Conservation (phyloP, 1,139 yeast genomes). For the Kodamaea ohmeri region DNA sequence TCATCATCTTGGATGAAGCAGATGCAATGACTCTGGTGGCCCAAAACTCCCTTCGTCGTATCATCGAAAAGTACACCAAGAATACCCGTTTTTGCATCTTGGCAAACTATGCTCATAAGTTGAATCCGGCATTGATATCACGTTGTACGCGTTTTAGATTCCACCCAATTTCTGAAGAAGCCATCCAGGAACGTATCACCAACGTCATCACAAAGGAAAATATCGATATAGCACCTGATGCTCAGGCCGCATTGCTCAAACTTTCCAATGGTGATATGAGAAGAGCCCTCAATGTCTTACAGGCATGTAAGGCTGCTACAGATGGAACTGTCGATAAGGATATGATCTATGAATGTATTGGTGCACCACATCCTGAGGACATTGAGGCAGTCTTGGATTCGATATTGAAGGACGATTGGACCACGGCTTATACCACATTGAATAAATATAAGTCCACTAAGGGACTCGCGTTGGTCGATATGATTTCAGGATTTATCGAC, state of each 20-base stretch:
- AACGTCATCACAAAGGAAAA: constrained; percentile 69
- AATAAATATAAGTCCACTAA: constrained; percentile 60
- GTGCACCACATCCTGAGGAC: constrained; percentile 91
- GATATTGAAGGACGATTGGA: constrained; percentile 85
- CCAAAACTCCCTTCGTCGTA: constrained; percentile 88
- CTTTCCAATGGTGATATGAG: constrained; percentile 95
- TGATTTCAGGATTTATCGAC: constrained; percentile 72
- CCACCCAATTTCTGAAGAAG: constrained; percentile 69
- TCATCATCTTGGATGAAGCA: constrained; percentile 93
- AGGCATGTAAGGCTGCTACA: constrained; percentile 84
- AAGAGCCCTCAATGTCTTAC: constrained; percentile 87
- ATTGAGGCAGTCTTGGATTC: constrained; percentile 72
- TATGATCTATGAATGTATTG: constrained; percentile 90
- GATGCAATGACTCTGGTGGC: constrained; percentile 99
- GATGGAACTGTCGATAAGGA: constrained; percentile 43
- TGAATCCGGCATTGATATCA: constrained; percentile 90
- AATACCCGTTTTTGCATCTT: constrained; percentile 94
- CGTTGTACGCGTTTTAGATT: constrained; percentile 95
- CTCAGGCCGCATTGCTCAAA: constrained; percentile 61
- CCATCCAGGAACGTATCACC: constrained; percentile 65
- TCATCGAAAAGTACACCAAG: constrained; percentile 90
- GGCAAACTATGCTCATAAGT: constrained; percentile 93
- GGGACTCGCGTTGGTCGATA: constrained; percentile 88
- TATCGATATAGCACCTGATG: constrained; percentile 55
- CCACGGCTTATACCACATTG: constrained; percentile 67